phyloP scores from a whole-genome alignment of 2,329 filamentous ascomycete genomes.

The Pyrenophora tritici-repentis region DNA sequence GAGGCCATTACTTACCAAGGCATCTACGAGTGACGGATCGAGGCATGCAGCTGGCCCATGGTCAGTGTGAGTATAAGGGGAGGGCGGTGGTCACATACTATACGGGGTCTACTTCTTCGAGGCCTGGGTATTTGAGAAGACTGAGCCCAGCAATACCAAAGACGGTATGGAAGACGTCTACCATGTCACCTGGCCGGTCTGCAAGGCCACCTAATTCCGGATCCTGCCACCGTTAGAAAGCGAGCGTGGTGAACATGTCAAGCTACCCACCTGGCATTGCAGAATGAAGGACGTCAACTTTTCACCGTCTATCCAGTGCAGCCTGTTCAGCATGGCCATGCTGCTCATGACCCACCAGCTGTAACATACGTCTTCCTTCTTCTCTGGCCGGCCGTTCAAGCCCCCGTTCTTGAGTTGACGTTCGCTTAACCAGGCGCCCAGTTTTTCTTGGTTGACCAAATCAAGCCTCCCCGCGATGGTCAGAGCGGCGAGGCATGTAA shows the following conservation, averaged over 20 bases:
- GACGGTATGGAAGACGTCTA: constrained; percentile 94
- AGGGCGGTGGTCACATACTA: constrained; percentile 64
- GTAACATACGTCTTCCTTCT: constrained; percentile 95
- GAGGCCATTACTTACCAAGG: constrained; percentile 24
- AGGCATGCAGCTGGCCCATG: constrained; percentile 46
- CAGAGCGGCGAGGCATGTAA: constrained; percentile 87
- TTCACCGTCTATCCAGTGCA: constrained; percentile 90
- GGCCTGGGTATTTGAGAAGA: constrained; percentile 74
- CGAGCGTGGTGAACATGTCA: background rate
- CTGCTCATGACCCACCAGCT: constrained; percentile 98
- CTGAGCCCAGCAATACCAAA: constrained; percentile 90
- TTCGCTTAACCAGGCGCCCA: constrained; percentile 91
- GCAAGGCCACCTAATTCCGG: constrained; percentile 81
- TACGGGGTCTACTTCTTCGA: constrained; percentile 82
- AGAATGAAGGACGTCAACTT: constrained; percentile 83
- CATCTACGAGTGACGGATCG: constrained; percentile 44
- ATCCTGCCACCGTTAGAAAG: constrained; percentile 57
- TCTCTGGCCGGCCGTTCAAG: constrained; percentile 92
- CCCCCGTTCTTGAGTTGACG: constrained; percentile 86
- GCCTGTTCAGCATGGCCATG: constrained; percentile 81
- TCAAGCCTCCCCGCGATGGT: constrained; percentile 83
- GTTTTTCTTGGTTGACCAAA: constrained; percentile 77
- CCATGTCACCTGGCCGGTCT: constrained; percentile 90
- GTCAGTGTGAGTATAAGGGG: constrained; percentile 9
- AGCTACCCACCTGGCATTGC: constrained; percentile 68